Conservation (phyloP, 768 basidiomycete species). For the Postia placenta region DNA sequence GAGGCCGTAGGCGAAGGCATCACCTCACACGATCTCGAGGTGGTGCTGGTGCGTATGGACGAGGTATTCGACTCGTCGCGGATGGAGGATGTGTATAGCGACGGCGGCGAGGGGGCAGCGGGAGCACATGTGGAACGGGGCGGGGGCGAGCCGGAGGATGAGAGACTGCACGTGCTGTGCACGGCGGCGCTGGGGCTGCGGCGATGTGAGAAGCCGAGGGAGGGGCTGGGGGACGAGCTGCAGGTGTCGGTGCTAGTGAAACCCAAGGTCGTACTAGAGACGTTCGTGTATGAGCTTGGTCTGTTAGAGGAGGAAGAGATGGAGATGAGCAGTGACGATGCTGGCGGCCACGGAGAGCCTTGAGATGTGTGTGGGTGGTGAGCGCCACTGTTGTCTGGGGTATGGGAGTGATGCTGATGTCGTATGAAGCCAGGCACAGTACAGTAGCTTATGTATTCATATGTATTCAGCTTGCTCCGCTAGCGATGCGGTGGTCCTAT, state of each 20-base stretch:
- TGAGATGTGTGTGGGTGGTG: too few relatives aligned
- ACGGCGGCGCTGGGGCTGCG: slow-evolving; percentile 33
- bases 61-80: not conserved
- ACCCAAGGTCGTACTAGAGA: slow-evolving; percentile 33
- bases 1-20: slow-evolving; percentile 11
- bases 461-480: too few relatives aligned
- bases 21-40: slow-evolving; percentile 12
- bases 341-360: too few relatives aligned
- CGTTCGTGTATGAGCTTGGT: slow-evolving; percentile 16
- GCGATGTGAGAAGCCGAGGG: slow-evolving; percentile 23
- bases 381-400: too few relatives aligned
- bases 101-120: not conserved
- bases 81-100: slow-evolving; percentile 12
- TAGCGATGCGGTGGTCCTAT: too few relatives aligned
- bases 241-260: slow-evolving; percentile 26
- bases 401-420: too few relatives aligned
- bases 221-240: slow-evolving; percentile 21
- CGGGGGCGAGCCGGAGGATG: not conserved
- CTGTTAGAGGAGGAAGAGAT: slow-evolving; percentile 15
- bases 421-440: too few relatives aligned
- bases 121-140: not conserved
- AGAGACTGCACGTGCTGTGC: slow-evolving; percentile 24
- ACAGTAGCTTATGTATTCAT: too few relatives aligned
- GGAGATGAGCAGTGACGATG: slow-evolving; percentile 1
- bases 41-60: slow-evolving; percentile 10